A percentile compares a stretch with the other conserved stretches of the same genome.
phyloP scores from a whole-genome alignment of 2,329 filamentous ascomycete species.

The Cordyceps tenuipes region DNA sequence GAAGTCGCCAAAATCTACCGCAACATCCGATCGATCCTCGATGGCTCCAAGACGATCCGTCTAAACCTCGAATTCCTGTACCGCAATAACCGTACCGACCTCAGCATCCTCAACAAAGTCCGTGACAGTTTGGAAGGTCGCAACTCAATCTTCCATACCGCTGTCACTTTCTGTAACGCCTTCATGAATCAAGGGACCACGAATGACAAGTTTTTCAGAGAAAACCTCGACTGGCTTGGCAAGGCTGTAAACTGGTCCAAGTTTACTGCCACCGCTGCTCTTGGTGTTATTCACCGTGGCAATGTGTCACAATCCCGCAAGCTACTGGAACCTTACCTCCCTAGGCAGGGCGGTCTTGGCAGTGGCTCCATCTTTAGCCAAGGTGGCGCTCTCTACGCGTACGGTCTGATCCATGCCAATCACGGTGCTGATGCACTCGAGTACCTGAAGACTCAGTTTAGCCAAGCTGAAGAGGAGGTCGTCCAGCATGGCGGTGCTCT shows the following conservation, averaged over 20 bases:
- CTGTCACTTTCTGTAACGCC: constrained; percentile 93
- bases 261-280: constrained; percentile 91
- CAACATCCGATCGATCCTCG: constrained; percentile 61
- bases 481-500: constrained; percentile 95
- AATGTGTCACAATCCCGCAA: constrained; percentile 91
- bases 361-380: constrained; percentile 90
- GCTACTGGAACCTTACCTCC: constrained; percentile 88
- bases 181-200: constrained; percentile 99
- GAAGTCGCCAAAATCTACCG: constrained; percentile 49
- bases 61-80: constrained; percentile 95
- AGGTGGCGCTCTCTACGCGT: constrained; percentile 89
- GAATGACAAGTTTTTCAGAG: constrained; percentile 96
- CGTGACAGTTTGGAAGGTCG: constrained; percentile 90
- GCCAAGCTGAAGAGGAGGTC: constrained; percentile 74
- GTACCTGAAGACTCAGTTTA: constrained; percentile 69
- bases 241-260: constrained; percentile 99
- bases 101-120: constrained; percentile 89
- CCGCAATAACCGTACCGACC: constrained; percentile 87
- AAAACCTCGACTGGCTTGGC: constrained; percentile 94
- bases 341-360: constrained; percentile 63
- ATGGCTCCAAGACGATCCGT: constrained; percentile 88
- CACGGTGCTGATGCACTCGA: constrained; percentile 85
- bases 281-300: constrained; percentile 93
- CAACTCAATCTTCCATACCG: constrained; percentile 97
- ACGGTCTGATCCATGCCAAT: constrained; percentile 94